Evolutionary conservation across 2,329 filamentous ascomycete genomes (phyloP), one percentile per base, ranked within the genome.

Genomic region (Proliferodiscus dingleyae): DNA sequence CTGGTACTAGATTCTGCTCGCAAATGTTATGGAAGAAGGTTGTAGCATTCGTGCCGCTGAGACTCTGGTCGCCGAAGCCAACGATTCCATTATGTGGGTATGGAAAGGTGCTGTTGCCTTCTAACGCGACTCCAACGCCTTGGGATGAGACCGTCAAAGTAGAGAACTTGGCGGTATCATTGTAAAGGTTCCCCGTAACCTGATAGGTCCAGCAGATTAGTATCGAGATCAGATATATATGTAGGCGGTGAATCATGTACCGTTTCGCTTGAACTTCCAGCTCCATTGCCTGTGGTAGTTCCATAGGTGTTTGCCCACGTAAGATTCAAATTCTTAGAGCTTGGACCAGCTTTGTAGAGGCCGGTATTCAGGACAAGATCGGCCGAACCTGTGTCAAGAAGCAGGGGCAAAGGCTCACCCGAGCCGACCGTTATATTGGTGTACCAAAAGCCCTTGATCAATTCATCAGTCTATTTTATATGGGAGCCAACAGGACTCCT

Each of bases 291-390:
- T 5, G 42, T 46, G 9, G 18, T 34, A 6, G 40, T 45, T 23
- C 19, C 39, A 45, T 49, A 40, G 3, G 33, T 46, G 5, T 29
- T 45, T 18, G 30, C 24, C 21, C 42, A 51, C 7, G 36, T 26
- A 3, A n/a, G 29, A n/a, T 38, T 4, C 13, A 42, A 19, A 26
- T 19, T 19, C 16, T 8, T n/a, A 5, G 23, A 45, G 6, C 13
- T 16, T 3, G 18, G 10, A 26, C 36, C 39, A 3, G 40, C 18
- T 2, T 36, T 34, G n/a, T 53, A 52, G 4, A 46, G 19, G 0
- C 45, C 45, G 4, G 48, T 37, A n/a, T 52, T 55, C 1, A 53
- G 22, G 34, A 48, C 37, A 9, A 53, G 33, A 28, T 53, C 48
- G 3, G 37, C 40, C 10, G 45, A 54, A 5, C 45, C 46, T 13